A percentile compares a stretch with the other conserved stretches of the same genome.
Evolutionary conservation across 345 rosid species (phyloP).

Genomic region (Eutrema japonicum): DNA sequence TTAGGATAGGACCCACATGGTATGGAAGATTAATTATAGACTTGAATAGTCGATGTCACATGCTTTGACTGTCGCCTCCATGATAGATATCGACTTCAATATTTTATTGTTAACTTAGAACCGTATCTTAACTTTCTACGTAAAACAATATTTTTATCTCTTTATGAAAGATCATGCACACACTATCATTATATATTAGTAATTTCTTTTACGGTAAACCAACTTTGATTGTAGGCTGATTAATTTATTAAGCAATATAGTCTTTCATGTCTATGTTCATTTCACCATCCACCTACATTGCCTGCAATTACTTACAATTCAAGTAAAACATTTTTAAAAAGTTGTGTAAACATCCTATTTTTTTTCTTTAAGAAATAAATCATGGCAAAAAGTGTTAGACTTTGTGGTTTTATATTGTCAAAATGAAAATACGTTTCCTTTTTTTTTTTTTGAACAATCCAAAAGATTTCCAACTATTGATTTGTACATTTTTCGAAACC

Average conservation of each 20-base stretch:
- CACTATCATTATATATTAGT: conserved; percentile 22
- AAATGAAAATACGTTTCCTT: neutral
- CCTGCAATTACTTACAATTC: conserved; percentile 25
- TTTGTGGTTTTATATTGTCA: conserved; percentile 26
- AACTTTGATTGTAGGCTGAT: conserved; percentile 43
- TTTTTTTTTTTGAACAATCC: neutral
- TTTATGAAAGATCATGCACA: conserved; percentile 40
- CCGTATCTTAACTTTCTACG: conserved; percentile 44
- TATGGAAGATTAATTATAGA: neutral
- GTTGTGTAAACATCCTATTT: conserved; percentile 29
- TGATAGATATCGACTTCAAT: conserved; percentile 35
- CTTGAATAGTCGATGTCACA: conserved; percentile 46
- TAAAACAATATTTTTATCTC: conserved; percentile 32
- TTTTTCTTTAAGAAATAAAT: conserved; percentile 3
- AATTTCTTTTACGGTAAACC: conserved; percentile 29
- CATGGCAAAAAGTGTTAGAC: conserved; percentile 24
- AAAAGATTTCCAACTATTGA: neutral
- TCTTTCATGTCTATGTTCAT: conserved; percentile 40
- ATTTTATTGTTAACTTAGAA: conserved; percentile 24
- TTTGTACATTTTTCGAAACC: neutral
- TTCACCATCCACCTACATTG: conserved; percentile 42
- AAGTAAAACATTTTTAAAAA: conserved; percentile 18
- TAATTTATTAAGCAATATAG: conserved; percentile 32
- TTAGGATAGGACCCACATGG: no score
- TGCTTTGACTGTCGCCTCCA: conserved; percentile 43